Percentiles rank a stretch among this genome's conserved stretches.
phyloP scores from a whole-genome alignment of 2,329 filamentous ascomycete genomes.

The Fusarium redolens region DNA sequence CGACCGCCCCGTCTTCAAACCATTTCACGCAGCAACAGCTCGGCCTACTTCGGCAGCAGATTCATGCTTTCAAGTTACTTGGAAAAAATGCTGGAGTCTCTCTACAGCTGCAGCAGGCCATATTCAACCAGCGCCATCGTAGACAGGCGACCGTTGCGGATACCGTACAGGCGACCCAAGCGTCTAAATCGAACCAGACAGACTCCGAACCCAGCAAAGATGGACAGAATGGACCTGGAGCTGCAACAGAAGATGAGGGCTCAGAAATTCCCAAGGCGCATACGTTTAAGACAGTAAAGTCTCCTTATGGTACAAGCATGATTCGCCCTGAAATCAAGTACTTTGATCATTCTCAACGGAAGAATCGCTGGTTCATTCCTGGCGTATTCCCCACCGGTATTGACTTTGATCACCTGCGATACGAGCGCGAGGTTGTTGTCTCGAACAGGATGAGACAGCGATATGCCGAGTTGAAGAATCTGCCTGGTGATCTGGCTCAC shows the following conservation, averaged over 20 bases:
- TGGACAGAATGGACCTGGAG: conserved; percentile 52
- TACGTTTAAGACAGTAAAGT: conserved; percentile 78
- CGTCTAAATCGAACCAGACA: conserved; percentile 45
- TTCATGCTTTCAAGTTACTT: conserved; percentile 89
- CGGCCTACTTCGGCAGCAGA: conserved; percentile 82
- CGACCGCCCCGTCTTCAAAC: conserved; percentile 53
- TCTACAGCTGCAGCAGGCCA: conserved; percentile 79
- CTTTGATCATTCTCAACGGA: conserved; percentile 79
- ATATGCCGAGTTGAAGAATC: conserved; percentile 83
- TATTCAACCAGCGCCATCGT: conserved; percentile 80
- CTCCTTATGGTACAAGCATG: conserved; percentile 71
- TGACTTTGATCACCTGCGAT: conserved; percentile 85
- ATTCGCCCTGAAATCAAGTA: conserved; percentile 76
- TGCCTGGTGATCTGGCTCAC: conserved; percentile 86
- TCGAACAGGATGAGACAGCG: conserved; percentile 91
- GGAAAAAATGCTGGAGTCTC: conserved; percentile 89
- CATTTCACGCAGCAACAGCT: conserved; percentile 85
- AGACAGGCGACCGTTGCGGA: conserved; percentile 66
- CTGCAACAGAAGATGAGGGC: conserved; percentile 48
- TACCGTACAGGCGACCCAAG: conserved; percentile 53
- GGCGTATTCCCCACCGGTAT: conserved; percentile 90
- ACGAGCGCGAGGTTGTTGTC: conserved; percentile 87
- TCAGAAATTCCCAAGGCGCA: conserved; percentile 55
- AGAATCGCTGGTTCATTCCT: conserved; percentile 83
- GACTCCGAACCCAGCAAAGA: conserved; percentile 52